These are phyloP conservation scores for Malassezia psittaci DNA, from an alignment of 1,284 basidiomycete species.

Conservation along the genomic window DNA sequence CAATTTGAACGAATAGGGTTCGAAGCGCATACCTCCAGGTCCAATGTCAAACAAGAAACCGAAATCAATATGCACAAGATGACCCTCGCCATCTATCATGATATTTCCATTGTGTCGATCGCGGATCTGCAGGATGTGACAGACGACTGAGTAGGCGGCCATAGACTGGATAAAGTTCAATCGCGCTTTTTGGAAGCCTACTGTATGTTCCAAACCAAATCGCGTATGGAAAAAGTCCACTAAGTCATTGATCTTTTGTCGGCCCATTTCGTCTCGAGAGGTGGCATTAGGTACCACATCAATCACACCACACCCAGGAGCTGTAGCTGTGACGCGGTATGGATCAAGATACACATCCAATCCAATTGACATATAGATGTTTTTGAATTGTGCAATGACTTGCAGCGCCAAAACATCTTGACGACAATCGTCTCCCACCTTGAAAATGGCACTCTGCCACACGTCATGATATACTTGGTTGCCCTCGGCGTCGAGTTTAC, in stretches of 20 bases:
- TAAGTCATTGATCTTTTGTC: slow-evolving; percentile 93
- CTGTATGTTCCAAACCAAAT: slow-evolving; percentile 78
- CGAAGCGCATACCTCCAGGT: slow-evolving; percentile 44
- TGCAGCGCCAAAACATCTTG: slow-evolving; percentile 95
- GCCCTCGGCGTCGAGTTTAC: slow-evolving; percentile 38
- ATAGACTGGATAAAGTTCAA: slow-evolving; percentile 96
- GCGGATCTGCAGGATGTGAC: slow-evolving; percentile 94
- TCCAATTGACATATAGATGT: slow-evolving; percentile 78
- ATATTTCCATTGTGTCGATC: slow-evolving; percentile 95
- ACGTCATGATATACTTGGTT: slow-evolving; percentile 53
- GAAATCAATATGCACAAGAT: slow-evolving; percentile 93
- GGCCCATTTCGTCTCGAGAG: slow-evolving; percentile 97
- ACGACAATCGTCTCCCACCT: slow-evolving; percentile 97
- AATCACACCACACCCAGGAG: slow-evolving; percentile 95
- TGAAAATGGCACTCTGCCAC: slow-evolving; percentile 98
- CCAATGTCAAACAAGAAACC: slow-evolving; percentile 96
- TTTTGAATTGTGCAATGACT: slow-evolving; percentile 99
- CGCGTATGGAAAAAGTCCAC: slow-evolving; percentile 88
- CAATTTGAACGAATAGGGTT: slow-evolving; percentile 75
- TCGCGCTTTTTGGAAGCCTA: slow-evolving; percentile 83
- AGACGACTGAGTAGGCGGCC: slow-evolving; percentile 98
- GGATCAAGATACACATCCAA: slow-evolving; percentile 86
- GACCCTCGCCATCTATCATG: slow-evolving; percentile 94
- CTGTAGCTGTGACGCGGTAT: slow-evolving; percentile 93
- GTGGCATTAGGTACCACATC: slow-evolving; percentile 98